phyloP scores from a whole-genome alignment of 2,329 filamentous ascomycete species.

The Neoarthrinium moseri region DNA sequence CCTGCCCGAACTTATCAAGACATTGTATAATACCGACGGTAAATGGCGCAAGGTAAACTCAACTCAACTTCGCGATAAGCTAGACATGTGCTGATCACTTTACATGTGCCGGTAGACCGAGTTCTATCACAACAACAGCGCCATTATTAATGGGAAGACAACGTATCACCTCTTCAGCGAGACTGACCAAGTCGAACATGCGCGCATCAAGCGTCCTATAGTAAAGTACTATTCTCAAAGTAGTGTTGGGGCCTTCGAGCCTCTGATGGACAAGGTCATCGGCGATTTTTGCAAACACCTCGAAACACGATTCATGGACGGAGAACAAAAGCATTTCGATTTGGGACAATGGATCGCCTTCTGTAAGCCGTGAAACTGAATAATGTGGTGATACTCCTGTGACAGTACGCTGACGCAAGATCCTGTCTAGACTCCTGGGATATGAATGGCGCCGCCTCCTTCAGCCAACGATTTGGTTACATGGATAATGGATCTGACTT shows the following conservation, averaged over 20 bases:
- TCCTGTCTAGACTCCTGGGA: constrained; percentile 34
- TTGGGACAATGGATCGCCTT: constrained; percentile 25
- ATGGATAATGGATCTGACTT: constrained; percentile 35
- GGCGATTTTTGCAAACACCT: constrained; percentile 22
- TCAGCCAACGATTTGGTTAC: constrained; percentile 39
- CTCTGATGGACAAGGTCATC: constrained; percentile 25
- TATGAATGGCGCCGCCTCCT: constrained; percentile 38
- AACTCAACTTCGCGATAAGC: neutral
- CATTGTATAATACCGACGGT: constrained; percentile 30
- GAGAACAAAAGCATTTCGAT: constrained; percentile 11
- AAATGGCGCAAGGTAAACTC: constrained; percentile 26
- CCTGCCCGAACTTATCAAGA: constrained; percentile 26
- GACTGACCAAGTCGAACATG: constrained; percentile 20
- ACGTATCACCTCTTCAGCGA: constrained; percentile 30
- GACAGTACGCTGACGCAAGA: too few species aligned
- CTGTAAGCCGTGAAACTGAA: too few species aligned
- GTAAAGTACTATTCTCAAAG: constrained; percentile 22
- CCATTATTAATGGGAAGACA: constrained; percentile 24
- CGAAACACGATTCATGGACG: constrained; percentile 21
- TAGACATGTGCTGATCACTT: too few species aligned
- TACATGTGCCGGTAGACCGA: constrained; percentile 18
- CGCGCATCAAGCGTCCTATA: constrained; percentile 23
- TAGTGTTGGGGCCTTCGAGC: constrained; percentile 22
- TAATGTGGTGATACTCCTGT: too few species aligned
- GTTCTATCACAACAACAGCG: constrained; percentile 25